Conservation (phyloP, 306 rosid species). For the Albizia julibrissin region DNA sequence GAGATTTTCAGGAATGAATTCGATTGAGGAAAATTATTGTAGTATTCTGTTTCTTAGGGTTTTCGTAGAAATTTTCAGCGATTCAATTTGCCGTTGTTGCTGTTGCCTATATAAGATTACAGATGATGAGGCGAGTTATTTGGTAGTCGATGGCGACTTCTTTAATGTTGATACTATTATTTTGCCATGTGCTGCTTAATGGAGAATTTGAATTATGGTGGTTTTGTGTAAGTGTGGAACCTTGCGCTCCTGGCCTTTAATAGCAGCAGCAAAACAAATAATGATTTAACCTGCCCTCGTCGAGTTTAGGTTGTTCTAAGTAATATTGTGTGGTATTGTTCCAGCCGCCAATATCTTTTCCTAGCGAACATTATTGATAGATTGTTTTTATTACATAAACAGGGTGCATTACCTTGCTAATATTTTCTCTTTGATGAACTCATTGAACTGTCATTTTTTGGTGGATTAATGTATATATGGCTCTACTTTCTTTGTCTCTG, state of each 20-base stretch:
- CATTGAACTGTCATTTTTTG: neutral
- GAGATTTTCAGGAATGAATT: neutral
- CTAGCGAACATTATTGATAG: neutral
- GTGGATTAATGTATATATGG: constrained; percentile 4
- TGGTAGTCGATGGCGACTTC: neutral
- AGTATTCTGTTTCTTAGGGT: neutral
- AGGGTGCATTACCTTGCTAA: neutral
- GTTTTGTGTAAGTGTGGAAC: neutral
- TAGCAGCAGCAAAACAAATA: neutral
- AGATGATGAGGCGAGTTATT: constrained; percentile 7
- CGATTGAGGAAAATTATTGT: constrained; percentile 11
- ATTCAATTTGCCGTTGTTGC: neutral
- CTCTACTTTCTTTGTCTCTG: neutral
- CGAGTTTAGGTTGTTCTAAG: neutral
- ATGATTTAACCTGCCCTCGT: neutral
- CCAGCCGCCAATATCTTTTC: neutral
- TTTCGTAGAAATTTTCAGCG: neutral
- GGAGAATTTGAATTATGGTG: neutral
- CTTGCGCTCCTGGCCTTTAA: neutral
- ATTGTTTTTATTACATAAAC: neutral
- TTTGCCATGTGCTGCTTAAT: neutral
- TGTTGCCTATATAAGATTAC: neutral
- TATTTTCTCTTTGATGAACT: constrained; percentile 12
- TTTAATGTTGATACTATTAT: neutral
- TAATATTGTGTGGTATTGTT: neutral